These are phyloP conservation scores for Atractiella rhizophila DNA, from an alignment of 768 basidiomycete genomes.

Conservation along the genomic window DNA sequence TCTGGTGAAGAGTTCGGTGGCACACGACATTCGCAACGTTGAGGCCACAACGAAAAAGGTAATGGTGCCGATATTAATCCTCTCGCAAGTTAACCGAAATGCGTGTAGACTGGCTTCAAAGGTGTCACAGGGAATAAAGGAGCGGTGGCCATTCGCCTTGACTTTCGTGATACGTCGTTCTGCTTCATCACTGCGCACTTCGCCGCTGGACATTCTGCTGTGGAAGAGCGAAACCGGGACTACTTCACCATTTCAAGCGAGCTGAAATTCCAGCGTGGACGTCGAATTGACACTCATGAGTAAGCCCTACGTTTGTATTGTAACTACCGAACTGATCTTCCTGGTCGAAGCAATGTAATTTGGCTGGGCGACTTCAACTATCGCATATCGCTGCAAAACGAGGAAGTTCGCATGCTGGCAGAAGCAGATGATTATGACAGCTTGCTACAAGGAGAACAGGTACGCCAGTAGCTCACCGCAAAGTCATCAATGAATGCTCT, in stretches of 20 bases:
- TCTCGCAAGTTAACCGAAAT: not conserved
- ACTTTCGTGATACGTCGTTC: slow-evolving; percentile 69
- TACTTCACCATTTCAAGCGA: slow-evolving; percentile 64
- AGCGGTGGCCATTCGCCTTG: slow-evolving; percentile 74
- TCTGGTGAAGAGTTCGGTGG: slow-evolving; percentile 49
- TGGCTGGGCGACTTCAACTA: slow-evolving; percentile 96
- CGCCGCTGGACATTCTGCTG: slow-evolving; percentile 77
- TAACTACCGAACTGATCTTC: not conserved
- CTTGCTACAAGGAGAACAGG: slow-evolving; percentile 65
- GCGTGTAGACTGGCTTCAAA: slow-evolving; percentile 24
- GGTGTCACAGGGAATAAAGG: slow-evolving; percentile 98
- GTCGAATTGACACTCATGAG: slow-evolving; percentile 73
- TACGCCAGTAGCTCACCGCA: slow-evolving; percentile 20
- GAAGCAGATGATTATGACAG: slow-evolving; percentile 40
- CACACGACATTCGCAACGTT: slow-evolving; percentile 61
- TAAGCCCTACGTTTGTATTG: slow-evolving; percentile 24
- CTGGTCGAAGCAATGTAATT: slow-evolving; percentile 50
- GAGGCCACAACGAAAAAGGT: slow-evolving; percentile 83
- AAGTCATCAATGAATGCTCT: not conserved
- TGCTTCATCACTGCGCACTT: slow-evolving; percentile 92
- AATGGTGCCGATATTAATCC: slow-evolving; percentile 17
- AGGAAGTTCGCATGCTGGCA: slow-evolving; percentile 44
- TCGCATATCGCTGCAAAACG: slow-evolving; percentile 65
- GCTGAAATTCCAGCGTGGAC: slow-evolving; percentile 68
- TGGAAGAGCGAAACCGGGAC: slow-evolving; percentile 66